Base-by-base conservation (phyloP, 169 alveolate genomes). In the Cryptosporidium viatorum region DNA sequence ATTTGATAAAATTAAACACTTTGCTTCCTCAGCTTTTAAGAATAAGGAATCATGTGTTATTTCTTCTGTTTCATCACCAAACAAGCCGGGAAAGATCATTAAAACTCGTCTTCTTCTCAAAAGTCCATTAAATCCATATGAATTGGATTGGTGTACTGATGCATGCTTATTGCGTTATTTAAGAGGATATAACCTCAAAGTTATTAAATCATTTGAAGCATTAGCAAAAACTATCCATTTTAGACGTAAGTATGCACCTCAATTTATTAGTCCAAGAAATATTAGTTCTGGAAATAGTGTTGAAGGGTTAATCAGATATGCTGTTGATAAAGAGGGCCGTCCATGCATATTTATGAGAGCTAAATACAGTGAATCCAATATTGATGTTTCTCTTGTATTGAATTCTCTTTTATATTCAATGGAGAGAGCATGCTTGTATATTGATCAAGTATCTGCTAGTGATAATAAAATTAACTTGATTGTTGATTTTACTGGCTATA, bases 331-430 rank as follows among this genome's bases (percentile, higher is more conserved):
- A 12, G 89, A 80, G 9, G 89, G 89, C n/a, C 59, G 67, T 62
- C 89, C 89, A 5, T 80, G 89, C 26, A 80, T 80, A 18, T 62
- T 80, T 41, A 80, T 80, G 89, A 80, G 89, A 43, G 89, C 89
- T 6, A 80, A 37, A 39, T 80, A 80, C 50, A 80, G 89, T 23
- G 89, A 80, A 7, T 80, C 89, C 7, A 62, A 59, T 33, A 59
- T 80, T 62, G 89, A 80, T 26, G 75, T 62, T 12, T 80, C 89
- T 9, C 41, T 80, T 1, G 80, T 80, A 14, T 43, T 80, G 37
- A 80, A 80, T 62, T 80, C 89, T 33, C 89, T 80, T 8, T 67
- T 80, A 21, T 80, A 80, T 62, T 43, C 89, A 21, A 80, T 80
- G 89, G 89, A 80, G 67, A 80, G 89, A 37, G 75, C 89, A 9